phyloP scores from a whole-genome alignment of 352 stramenopile species.

The Globisporangium ultimum region DNA sequence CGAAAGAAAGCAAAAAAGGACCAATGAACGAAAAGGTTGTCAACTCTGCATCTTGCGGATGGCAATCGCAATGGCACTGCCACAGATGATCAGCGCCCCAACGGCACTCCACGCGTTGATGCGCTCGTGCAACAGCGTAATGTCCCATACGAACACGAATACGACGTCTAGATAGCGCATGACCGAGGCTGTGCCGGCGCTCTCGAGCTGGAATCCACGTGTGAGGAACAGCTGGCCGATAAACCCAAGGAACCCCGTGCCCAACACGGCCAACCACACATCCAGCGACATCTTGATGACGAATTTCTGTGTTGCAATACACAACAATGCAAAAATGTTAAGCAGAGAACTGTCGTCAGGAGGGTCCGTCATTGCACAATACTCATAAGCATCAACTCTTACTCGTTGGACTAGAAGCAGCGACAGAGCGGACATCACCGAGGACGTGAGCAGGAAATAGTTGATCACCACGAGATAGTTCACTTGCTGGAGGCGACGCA shows the following conservation, averaged over 20 bases:
- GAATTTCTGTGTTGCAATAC: conserved; percentile 9
- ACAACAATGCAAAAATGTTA: too few species aligned
- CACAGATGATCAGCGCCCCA: conserved; percentile 28
- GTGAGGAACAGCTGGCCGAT: conserved; percentile 40
- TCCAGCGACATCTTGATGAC: conserved; percentile 10
- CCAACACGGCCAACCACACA: conserved; percentile 22
- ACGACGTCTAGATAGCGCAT: conserved; percentile 40
- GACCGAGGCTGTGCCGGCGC: conserved; percentile 33
- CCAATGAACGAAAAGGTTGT: too few species aligned
- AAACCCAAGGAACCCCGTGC: conserved; percentile 30
- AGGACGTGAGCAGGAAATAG: conserved; percentile 34
- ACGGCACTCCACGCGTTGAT: conserved; percentile 34
- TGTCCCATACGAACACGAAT: conserved; percentile 45
- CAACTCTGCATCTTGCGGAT: conserved; percentile 13
- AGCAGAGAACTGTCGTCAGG: too few species aligned
- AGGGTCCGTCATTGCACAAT: too few species aligned
- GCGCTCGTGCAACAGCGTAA: conserved; percentile 22
- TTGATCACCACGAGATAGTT: conserved; percentile 37
- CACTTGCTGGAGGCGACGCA: conserved; percentile 30
- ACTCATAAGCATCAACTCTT: neutral
- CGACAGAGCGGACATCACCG: conserved; percentile 26
- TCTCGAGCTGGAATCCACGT: conserved; percentile 41
- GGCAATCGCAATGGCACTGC: conserved; percentile 29
- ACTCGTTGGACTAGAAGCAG: conserved; percentile 21
- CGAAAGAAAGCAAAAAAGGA: too few species aligned